These are phyloP conservation scores for Phytophthora constricta DNA, from an alignment of 352 stramenopile species.

Conservation along the genomic window DNA sequence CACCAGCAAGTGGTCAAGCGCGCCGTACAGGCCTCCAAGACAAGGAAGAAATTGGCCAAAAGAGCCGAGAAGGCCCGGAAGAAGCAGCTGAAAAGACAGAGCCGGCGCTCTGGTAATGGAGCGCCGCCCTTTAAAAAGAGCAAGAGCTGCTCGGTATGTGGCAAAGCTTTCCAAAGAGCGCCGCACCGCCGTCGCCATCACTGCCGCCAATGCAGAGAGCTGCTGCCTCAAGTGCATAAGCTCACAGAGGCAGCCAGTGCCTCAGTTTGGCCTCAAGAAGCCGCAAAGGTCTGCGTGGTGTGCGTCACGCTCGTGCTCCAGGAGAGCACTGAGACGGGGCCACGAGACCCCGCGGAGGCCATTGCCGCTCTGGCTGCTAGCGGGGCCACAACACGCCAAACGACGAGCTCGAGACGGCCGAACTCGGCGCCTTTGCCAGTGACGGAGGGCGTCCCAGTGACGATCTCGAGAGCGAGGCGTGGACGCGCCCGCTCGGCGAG, in stretches of 20 bases:
- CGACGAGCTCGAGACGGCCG: constrained; percentile 21
- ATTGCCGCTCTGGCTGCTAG: constrained; percentile 16
- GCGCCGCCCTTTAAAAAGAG: constrained; percentile 44
- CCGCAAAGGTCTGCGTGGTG: constrained; percentile 68
- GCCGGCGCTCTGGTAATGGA: too few relatives aligned
- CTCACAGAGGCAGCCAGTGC: constrained; percentile 39
- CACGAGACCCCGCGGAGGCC: constrained; percentile 31
- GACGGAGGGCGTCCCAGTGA: constrained; percentile 20
- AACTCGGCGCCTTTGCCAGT: constrained; percentile 41
- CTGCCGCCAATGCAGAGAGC: constrained; percentile 72
- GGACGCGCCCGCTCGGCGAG: constrained; percentile 30
- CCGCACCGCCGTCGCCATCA: constrained; percentile 56
- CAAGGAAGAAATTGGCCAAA: constrained; percentile 14
- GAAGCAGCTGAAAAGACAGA: constrained; percentile 14
- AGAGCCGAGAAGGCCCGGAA: constrained; percentile 33
- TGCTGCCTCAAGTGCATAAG: constrained; percentile 65
- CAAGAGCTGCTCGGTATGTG: constrained; percentile 49
- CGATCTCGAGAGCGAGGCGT: constrained; percentile 7
- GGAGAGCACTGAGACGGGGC: not conserved
- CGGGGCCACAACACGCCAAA: too few relatives aligned
- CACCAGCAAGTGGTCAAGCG: constrained; percentile 20
- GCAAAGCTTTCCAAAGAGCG: constrained; percentile 41
- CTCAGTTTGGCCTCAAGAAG: constrained; percentile 40
- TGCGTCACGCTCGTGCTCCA: constrained; percentile 56
- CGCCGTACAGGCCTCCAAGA: constrained; percentile 37